Percentiles rank a stretch among this genome's conserved stretches.
Evolutionary conservation across 768 basidiomycete genomes (phyloP).

Genomic region (Tulasnella sp.): DNA sequence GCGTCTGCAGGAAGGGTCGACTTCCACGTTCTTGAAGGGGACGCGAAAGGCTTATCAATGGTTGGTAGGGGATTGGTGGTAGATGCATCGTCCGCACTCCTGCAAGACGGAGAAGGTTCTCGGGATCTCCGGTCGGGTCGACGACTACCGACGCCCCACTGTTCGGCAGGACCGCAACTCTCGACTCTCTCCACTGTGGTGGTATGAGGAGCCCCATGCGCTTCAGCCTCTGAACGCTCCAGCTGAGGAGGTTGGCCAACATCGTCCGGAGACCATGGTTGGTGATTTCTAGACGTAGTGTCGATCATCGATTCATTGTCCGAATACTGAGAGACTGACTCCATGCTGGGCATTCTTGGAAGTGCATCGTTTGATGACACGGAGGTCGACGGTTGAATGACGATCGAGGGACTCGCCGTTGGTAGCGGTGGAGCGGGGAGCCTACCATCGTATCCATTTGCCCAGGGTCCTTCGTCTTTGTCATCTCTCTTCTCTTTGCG

Average conservation of each 20-base stretch:
- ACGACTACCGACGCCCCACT: neutral
- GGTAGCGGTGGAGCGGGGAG: neutral
- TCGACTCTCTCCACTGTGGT: neutral
- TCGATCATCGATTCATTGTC: neutral
- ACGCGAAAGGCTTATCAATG: neutral
- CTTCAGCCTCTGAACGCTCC: neutral
- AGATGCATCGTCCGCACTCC: neutral
- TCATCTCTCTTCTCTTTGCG: neutral
- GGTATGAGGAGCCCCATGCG: neutral
- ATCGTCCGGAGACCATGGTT: too few species aligned
- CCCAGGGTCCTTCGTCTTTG: neutral
- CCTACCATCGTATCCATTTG: neutral
- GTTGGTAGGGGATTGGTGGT: neutral
- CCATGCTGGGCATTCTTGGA: neutral
- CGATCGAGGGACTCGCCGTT: conserved; percentile 8
- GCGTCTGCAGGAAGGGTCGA: conserved; percentile 36
- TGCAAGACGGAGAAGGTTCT: neutral
- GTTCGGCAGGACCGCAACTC: neutral
- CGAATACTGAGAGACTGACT: conserved; percentile 18
- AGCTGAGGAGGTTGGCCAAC: too few species aligned
- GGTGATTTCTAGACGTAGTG: neutral
- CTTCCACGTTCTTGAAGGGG: conserved; percentile 36
- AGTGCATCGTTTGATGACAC: conserved; percentile 11
- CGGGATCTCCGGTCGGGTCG: neutral
- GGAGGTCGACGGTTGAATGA: conserved; percentile 24